Evolutionary conservation across 2,329 filamentous ascomycete genomes (phyloP).

Genomic region (Ilyonectria mors-panacis): DNA sequence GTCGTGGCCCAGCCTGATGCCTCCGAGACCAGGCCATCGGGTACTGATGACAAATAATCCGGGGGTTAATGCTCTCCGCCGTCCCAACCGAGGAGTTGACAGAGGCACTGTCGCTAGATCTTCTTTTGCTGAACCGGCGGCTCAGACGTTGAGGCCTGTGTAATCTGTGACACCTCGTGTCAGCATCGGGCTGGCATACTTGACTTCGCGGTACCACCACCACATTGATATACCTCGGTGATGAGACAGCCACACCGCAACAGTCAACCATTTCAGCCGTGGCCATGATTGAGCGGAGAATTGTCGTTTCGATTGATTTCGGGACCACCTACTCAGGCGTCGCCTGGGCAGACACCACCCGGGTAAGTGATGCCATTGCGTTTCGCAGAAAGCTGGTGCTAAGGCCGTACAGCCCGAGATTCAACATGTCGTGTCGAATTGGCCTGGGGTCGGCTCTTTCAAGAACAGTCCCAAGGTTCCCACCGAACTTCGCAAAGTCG

Average conservation of each 20-base stretch:
- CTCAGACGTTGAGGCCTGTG: slow-evolving; percentile 18
- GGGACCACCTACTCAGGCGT: slow-evolving; percentile 71
- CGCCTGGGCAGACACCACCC: slow-evolving; percentile 64
- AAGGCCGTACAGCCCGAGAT: slow-evolving; percentile 55
- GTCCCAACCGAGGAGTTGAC: slow-evolving; percentile 8
- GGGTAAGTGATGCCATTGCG: slow-evolving; percentile 47
- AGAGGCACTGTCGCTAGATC: background rate
- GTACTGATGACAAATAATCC: slow-evolving; percentile 39
- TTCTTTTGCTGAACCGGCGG: slow-evolving; percentile 14
- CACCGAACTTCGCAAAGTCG: slow-evolving; percentile 62
- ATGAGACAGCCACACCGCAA: slow-evolving; percentile 39
- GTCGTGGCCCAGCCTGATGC: slow-evolving; percentile 28
- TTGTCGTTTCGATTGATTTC: slow-evolving; percentile 70
- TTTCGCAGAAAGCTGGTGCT: slow-evolving; percentile 34
- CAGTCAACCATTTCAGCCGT: slow-evolving; percentile 31
- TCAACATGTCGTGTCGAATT: slow-evolving; percentile 59
- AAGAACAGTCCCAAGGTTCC: slow-evolving; percentile 63
- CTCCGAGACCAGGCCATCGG: slow-evolving; percentile 35
- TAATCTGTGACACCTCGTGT: slow-evolving; percentile 12
- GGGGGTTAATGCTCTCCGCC: slow-evolving; percentile 17
- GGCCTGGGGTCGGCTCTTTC: slow-evolving; percentile 56
- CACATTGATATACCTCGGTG: slow-evolving; percentile 36
- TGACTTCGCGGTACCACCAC: slow-evolving; percentile 33
- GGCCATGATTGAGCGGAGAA: slow-evolving; percentile 55
- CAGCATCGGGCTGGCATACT: slow-evolving; percentile 29